These are phyloP conservation scores for Isabelozyma rhagii DNA, from an alignment of 805 yeast genomes.

Conservation along the genomic window DNA sequence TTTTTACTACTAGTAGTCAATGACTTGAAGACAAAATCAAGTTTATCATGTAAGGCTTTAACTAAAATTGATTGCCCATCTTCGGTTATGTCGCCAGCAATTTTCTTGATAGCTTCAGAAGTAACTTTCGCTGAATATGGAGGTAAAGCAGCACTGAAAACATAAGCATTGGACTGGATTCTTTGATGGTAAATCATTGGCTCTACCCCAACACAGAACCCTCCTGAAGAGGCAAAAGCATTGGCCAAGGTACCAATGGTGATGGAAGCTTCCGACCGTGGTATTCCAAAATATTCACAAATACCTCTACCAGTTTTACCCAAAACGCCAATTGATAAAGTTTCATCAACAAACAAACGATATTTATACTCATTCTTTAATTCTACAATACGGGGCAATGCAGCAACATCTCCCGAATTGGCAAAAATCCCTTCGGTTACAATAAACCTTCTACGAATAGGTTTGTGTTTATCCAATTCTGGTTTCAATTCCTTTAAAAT, in stretches of 20 bases:
- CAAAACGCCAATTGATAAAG: slow-evolving; percentile 79
- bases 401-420: slow-evolving; percentile 75
- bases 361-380: slow-evolving; percentile 81
- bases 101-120: slow-evolving; percentile 49
- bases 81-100: slow-evolving; percentile 32
- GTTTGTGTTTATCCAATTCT: slow-evolving; percentile 60
- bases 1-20: slow-evolving; percentile 36
- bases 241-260: slow-evolving; percentile 85
- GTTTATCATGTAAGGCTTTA: slow-evolving; percentile 38
- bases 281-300: slow-evolving; percentile 66
- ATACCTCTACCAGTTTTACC: slow-evolving; percentile 87
- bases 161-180: slow-evolving; percentile 84
- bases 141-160: slow-evolving; percentile 92
- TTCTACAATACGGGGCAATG: slow-evolving; percentile 63
- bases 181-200: slow-evolving; percentile 91
- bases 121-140: slow-evolving; percentile 78
- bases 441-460: slow-evolving; percentile 85
- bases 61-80: slow-evolving; percentile 25
- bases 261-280: slow-evolving; percentile 73
- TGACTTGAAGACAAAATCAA: slow-evolving; percentile 32
- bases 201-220: slow-evolving; percentile 82
- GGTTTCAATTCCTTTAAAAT: slow-evolving; percentile 61
- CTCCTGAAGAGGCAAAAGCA: slow-evolving; percentile 84
- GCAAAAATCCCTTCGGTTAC: slow-evolving; percentile 89
- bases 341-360: slow-evolving; percentile 84